phyloP scores from a whole-genome alignment of 2,329 filamentous ascomycete species.

The Coniella lustricola region DNA sequence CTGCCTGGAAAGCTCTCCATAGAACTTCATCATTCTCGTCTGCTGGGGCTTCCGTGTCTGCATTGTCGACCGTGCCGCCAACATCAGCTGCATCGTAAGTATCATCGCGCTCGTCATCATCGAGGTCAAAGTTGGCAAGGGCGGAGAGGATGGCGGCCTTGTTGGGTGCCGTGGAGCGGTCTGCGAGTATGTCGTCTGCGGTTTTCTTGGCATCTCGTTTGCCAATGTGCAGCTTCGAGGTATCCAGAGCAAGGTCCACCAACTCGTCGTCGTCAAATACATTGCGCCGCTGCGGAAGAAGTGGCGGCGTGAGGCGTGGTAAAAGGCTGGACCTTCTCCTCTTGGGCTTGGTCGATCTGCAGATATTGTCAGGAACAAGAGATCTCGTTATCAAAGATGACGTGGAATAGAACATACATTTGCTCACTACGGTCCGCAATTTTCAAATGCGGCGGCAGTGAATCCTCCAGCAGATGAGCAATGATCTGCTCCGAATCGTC shows the following conservation, averaged over 20 bases:
- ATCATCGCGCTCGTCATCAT: constrained; percentile 95
- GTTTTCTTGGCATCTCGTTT: constrained; percentile 57
- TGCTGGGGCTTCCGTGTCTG: constrained; percentile 29
- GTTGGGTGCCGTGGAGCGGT: constrained; percentile 57
- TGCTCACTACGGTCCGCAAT: constrained; percentile 57
- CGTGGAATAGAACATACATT: constrained; percentile 37
- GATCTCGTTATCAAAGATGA: neutral
- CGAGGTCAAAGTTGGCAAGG: constrained; percentile 80
- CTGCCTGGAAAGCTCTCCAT: constrained; percentile 63
- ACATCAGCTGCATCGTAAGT: constrained; percentile 93
- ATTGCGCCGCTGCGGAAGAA: constrained; percentile 57
- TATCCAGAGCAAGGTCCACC: constrained; percentile 60
- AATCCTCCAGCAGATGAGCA: constrained; percentile 72
- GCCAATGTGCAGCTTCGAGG: constrained; percentile 69
- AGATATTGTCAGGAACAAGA: constrained; percentile 19
- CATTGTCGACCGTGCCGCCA: constrained; percentile 74
- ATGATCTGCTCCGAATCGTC: constrained; percentile 75
- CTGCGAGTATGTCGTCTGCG: constrained; percentile 64
- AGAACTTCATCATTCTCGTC: constrained; percentile 62
- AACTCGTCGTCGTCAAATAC: constrained; percentile 76
- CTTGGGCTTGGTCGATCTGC: constrained; percentile 21
- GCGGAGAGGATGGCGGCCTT: constrained; percentile 87
- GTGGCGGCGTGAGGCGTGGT: constrained; percentile 52
- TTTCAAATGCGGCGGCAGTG: constrained; percentile 62
- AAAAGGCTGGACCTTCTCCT: constrained; percentile 34